phyloP scores from a whole-genome alignment of 2,329 filamentous ascomycete genomes.

The Cladorrhinum sp. region DNA sequence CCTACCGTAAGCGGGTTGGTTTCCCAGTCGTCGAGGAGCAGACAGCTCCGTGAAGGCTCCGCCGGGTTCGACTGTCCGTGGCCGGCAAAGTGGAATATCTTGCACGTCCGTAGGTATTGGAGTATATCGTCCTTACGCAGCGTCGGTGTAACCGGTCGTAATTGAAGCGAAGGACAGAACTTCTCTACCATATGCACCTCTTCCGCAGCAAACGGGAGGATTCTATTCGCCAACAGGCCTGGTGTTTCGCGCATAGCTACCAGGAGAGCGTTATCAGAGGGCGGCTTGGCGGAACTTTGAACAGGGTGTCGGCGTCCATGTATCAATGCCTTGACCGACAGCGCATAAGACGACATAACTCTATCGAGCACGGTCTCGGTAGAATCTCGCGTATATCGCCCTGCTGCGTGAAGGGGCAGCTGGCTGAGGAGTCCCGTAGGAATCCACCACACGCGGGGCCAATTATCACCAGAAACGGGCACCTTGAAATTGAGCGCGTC shows the following conservation, averaged over 20 bases:
- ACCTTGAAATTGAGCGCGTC: neutral
- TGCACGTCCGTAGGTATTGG: slow-evolving; percentile 24
- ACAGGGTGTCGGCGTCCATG: slow-evolving; percentile 8
- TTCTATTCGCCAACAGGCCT: slow-evolving; percentile 1
- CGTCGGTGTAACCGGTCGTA: neutral
- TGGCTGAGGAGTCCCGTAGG: neutral
- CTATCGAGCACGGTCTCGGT: slow-evolving; percentile 4
- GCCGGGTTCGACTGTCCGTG: slow-evolving; percentile 31
- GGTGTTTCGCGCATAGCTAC: slow-evolving; percentile 32
- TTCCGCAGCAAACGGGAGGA: neutral
- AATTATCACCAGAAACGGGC: neutral
- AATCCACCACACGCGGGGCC: slow-evolving; percentile 12
- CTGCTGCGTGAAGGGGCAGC: slow-evolving; percentile 15
- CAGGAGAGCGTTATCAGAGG: slow-evolving; percentile 27
- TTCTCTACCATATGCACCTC: neutral
- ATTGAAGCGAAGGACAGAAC: slow-evolving; percentile 3
- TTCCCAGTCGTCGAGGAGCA: slow-evolving; percentile 31
- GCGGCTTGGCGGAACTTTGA: neutral
- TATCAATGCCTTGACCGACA: slow-evolving; percentile 12
- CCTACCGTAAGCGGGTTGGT: slow-evolving; percentile 25
- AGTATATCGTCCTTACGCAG: slow-evolving; percentile 27
- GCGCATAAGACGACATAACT: slow-evolving; percentile 14
- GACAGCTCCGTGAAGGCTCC: slow-evolving; percentile 33
- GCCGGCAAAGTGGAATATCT: slow-evolving; percentile 43
- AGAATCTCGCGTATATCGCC: neutral